phyloP scores from a whole-genome alignment of 1,284 basidiomycete genomes.

The Pseudozyma hubeiensis region DNA sequence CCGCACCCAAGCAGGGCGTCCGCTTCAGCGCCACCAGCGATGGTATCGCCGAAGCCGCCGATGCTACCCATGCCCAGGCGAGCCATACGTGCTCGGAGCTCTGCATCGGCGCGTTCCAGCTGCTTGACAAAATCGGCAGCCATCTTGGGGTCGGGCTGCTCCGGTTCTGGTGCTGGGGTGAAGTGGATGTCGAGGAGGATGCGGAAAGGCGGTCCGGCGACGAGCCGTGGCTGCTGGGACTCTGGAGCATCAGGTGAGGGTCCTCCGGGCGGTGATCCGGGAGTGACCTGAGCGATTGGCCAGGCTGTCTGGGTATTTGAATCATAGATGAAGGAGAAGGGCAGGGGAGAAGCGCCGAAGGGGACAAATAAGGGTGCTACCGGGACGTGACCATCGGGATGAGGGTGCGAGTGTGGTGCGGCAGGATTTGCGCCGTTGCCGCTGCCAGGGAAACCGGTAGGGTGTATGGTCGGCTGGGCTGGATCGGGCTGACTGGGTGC shows the following conservation, averaged over 20 bases:
- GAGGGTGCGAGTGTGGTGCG: constrained; percentile 19
- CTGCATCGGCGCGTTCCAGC: constrained; percentile 63
- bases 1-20: constrained; percentile 56
- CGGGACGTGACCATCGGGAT: constrained; percentile 46
- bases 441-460: constrained; percentile 2
- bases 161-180: constrained; percentile 27
- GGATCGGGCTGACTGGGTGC: background rate
- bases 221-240: constrained; percentile 42
- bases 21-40: constrained; percentile 8
- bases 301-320: constrained; percentile 49
- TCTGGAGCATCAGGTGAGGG: constrained; percentile 31
- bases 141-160: constrained; percentile 47
- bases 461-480: background rate
- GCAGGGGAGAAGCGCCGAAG: constrained; percentile 55
- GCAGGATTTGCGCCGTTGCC: background rate
- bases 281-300: constrained; percentile 53
- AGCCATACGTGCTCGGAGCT: constrained; percentile 64
- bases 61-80: constrained; percentile 60
- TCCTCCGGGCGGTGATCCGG: constrained; percentile 37
- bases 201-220: constrained; percentile 59
- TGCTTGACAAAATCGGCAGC: constrained; percentile 53
- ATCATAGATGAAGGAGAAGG: constrained; percentile 63
- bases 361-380: constrained; percentile 59
- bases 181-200: constrained; percentile 55
- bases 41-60: constrained; percentile 36